phyloP scores from a whole-genome alignment of 1,284 basidiomycete species.

The Pseudozyma sp. region DNA sequence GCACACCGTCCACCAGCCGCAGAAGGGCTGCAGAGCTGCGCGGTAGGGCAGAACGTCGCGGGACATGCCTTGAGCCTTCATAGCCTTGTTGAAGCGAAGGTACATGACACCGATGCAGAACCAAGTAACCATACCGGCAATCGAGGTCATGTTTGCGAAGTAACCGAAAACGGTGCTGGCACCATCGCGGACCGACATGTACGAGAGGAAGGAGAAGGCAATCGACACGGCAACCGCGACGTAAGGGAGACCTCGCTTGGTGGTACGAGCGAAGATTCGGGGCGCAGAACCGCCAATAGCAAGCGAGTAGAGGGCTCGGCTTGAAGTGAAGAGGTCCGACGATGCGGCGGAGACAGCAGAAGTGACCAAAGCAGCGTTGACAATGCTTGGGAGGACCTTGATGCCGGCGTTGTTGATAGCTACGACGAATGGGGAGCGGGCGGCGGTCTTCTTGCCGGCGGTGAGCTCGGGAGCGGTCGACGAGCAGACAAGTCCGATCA shows the following conservation, averaged over 20 bases:
- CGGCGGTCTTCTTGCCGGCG: slow-evolving; percentile 37
- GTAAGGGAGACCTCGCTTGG: slow-evolving; percentile 80
- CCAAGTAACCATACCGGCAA: slow-evolving; percentile 81
- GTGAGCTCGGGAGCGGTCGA: slow-evolving; percentile 48
- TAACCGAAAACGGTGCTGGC: slow-evolving; percentile 74
- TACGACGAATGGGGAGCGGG: slow-evolving; percentile 65
- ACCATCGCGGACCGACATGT: slow-evolving; percentile 70
- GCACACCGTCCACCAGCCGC: slow-evolving; percentile 40
- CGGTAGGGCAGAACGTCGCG: slow-evolving; percentile 72
- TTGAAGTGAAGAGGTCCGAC: slow-evolving; percentile 83
- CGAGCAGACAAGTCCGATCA: slow-evolving; percentile 51
- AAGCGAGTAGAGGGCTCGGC: slow-evolving; percentile 79
- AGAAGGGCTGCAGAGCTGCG: slow-evolving; percentile 66
- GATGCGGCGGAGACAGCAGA: slow-evolving; percentile 88
- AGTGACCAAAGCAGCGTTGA: slow-evolving; percentile 81
- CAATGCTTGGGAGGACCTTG: slow-evolving; percentile 71
- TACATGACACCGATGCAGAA: slow-evolving; percentile 82
- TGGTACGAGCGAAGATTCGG: slow-evolving; percentile 76
- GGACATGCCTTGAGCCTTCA: slow-evolving; percentile 74
- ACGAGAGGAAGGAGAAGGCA: slow-evolving; percentile 77
- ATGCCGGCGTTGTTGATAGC: slow-evolving; percentile 58
- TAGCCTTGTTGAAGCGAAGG: slow-evolving; percentile 78
- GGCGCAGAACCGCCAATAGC: slow-evolving; percentile 83
- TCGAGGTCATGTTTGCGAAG: slow-evolving; percentile 75
- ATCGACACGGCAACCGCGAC: slow-evolving; percentile 78